Conservation (phyloP, 2,329 filamentous ascomycete genomes). For the Colletotrichum australisinense region DNA sequence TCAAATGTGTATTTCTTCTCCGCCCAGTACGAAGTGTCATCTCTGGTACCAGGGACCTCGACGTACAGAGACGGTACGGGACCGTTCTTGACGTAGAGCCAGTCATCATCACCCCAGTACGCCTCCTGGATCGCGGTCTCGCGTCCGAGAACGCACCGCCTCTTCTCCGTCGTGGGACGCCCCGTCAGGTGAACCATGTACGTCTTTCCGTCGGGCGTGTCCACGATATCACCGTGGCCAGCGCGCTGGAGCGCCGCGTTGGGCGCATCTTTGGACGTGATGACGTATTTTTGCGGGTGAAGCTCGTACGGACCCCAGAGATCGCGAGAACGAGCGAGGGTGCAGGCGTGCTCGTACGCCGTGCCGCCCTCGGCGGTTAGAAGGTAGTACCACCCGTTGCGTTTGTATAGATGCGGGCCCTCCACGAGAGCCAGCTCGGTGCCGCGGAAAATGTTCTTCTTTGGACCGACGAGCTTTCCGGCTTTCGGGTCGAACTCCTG, state of each 20-base stretch:
- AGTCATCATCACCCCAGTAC: constrained; percentile 70
- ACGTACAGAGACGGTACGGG: constrained; percentile 65
- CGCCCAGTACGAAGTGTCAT: constrained; percentile 62
- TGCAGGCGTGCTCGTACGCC: constrained; percentile 70
- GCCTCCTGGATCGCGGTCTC: constrained; percentile 70
- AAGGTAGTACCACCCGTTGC: constrained; percentile 69
- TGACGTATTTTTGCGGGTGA: constrained; percentile 67
- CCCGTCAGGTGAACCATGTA: constrained; percentile 66
- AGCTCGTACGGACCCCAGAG: constrained; percentile 72
- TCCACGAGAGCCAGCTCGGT: constrained; percentile 67
- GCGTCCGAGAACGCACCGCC: constrained; percentile 64
- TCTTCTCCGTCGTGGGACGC: constrained; percentile 61
- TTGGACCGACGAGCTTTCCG: constrained; percentile 64
- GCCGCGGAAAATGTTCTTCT: constrained; percentile 66
- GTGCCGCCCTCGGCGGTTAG: constrained; percentile 71
- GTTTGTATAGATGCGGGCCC: constrained; percentile 69
- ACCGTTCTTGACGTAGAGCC: constrained; percentile 71
- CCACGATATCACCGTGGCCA: constrained; percentile 65
- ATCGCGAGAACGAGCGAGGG: constrained; percentile 63
- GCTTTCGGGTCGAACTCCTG: constrained; percentile 66
- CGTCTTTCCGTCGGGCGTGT: constrained; percentile 62
- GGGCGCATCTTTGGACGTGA: constrained; percentile 64
- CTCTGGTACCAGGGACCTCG: constrained; percentile 59
- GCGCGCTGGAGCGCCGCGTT: constrained; percentile 62
- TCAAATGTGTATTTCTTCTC: constrained; percentile 60